These are phyloP conservation scores for Leptodontidium sp. DNA, from an alignment of 2,329 filamentous ascomycete genomes.

Conservation along the genomic window DNA sequence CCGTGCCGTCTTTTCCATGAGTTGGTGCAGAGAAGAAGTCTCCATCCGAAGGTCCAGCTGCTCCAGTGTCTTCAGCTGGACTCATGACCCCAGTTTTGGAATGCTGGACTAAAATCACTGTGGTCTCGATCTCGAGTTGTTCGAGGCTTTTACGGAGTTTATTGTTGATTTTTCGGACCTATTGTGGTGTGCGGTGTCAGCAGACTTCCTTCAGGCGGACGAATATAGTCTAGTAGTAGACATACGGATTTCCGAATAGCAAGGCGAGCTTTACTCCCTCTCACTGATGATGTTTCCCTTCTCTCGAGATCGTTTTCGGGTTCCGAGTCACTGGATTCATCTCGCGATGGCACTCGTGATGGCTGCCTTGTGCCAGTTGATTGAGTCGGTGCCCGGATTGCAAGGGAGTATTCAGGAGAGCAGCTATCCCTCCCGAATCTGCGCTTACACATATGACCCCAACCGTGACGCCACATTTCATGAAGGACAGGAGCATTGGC, in stretches of 20 bases:
- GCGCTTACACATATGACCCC: conserved; percentile 27
- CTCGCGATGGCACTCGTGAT: conserved; percentile 5
- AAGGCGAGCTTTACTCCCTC: conserved; percentile 7
- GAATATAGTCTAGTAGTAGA: too few relatives aligned
- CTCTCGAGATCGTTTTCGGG: neutral
- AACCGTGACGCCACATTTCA: conserved; percentile 35
- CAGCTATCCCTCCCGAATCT: conserved; percentile 25
- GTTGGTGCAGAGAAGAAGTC: conserved; percentile 1
- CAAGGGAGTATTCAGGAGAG: conserved; percentile 22
- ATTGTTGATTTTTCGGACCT: conserved; percentile 20
- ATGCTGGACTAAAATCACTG: conserved; percentile 18
- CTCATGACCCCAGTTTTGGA: conserved; percentile 7
- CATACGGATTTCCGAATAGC: conserved; percentile 19
- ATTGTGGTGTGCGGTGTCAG: neutral
- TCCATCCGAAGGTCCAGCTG: neutral
- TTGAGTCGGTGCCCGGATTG: conserved; percentile 16
- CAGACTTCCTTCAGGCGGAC: neutral
- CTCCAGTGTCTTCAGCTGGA: neutral
- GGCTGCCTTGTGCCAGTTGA: neutral
- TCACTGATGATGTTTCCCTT: neutral
- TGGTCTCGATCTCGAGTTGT: conserved; percentile 23
- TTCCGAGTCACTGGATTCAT: neutral
- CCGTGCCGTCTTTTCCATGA: conserved; percentile 2
- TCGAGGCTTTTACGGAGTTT: conserved; percentile 20
- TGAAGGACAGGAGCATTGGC: conserved; percentile 41